Conservation (phyloP, 306 rosid species). For the Comarum palustre region DNA sequence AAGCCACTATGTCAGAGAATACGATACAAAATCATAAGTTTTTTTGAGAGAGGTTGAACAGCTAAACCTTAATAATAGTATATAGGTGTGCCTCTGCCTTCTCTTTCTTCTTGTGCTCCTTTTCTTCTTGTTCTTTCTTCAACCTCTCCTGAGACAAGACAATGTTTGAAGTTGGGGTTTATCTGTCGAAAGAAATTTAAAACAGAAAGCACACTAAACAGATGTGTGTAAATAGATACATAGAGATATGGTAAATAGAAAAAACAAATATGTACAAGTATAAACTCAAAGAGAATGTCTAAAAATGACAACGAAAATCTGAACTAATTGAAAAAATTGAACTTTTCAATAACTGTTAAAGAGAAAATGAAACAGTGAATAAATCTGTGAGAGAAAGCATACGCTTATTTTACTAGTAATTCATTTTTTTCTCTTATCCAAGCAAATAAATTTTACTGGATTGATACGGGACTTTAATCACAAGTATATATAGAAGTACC, state of each 20-base stretch:
- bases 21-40: conserved; percentile 7
- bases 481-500: background rate
- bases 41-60: conserved; percentile 18
- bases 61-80: conserved; percentile 74
- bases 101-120: conserved; percentile 81
- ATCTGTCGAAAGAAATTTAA: background rate
- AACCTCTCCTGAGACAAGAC: conserved; percentile 62
- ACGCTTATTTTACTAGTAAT: background rate
- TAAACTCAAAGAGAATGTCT: background rate
- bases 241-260: background rate
- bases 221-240: no score
- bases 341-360: background rate
- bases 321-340: no score
- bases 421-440: background rate
- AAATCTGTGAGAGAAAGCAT: conserved; percentile 6
- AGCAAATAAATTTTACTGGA: background rate
- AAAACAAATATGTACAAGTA: background rate
- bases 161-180: background rate
- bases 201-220: background rate
- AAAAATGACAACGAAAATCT: background rate
- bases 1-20: background rate
- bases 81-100: conserved; percentile 86
- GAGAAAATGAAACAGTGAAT: background rate
- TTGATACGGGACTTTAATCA: background rate
- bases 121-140: conserved; percentile 88